These are phyloP conservation scores for Camptophora hylomeconis DNA, from an alignment of 2,329 filamentous ascomycete genomes.

Conservation along the genomic window DNA sequence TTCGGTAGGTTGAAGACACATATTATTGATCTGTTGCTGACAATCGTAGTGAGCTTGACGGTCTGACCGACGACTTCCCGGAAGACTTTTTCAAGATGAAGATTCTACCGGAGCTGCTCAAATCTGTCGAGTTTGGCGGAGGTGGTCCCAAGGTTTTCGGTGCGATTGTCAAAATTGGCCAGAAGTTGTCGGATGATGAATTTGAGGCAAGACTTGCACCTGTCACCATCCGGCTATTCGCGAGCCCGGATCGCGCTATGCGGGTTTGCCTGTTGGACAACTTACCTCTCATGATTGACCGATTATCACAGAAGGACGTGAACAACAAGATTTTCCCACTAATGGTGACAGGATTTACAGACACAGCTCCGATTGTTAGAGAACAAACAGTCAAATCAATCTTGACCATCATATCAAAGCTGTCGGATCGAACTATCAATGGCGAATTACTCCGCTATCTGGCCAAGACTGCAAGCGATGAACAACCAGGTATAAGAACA, in stretches of 20 bases:
- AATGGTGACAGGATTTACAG: slow-evolving; percentile 87
- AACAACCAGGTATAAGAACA: slow-evolving; percentile 90
- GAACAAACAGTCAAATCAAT: slow-evolving; percentile 96
- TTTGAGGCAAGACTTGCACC: slow-evolving; percentile 76
- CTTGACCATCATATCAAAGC: slow-evolving; percentile 70
- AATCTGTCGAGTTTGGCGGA: slow-evolving; percentile 95
- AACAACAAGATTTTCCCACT: slow-evolving; percentile 96
- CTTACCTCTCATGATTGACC: slow-evolving; percentile 80
- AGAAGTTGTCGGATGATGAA: slow-evolving; percentile 78
- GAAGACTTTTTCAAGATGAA: slow-evolving; percentile 99
- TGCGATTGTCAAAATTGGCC: slow-evolving; percentile 80
- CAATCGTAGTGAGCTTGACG: slow-evolving; percentile 54
- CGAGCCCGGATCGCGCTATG: slow-evolving; percentile 81
- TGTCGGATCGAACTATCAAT: slow-evolving; percentile 86
- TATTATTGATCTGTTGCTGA: slow-evolving; percentile 14
- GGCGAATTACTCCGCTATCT: slow-evolving; percentile 82
- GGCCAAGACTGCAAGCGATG: slow-evolving; percentile 92
- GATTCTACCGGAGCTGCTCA: slow-evolving; percentile 85
- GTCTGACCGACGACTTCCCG: slow-evolving; percentile 83
- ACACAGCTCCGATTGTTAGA: slow-evolving; percentile 76
- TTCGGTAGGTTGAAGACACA: slow-evolving; percentile 43
- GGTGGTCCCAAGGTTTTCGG: slow-evolving; percentile 83
- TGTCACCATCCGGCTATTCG: slow-evolving; percentile 74
- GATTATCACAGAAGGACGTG: slow-evolving; percentile 72
- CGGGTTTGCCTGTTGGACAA: slow-evolving; percentile 84